These are phyloP conservation scores for Lachancea quebecensis DNA, from an alignment of 805 yeast genomes.

Conservation along the genomic window DNA sequence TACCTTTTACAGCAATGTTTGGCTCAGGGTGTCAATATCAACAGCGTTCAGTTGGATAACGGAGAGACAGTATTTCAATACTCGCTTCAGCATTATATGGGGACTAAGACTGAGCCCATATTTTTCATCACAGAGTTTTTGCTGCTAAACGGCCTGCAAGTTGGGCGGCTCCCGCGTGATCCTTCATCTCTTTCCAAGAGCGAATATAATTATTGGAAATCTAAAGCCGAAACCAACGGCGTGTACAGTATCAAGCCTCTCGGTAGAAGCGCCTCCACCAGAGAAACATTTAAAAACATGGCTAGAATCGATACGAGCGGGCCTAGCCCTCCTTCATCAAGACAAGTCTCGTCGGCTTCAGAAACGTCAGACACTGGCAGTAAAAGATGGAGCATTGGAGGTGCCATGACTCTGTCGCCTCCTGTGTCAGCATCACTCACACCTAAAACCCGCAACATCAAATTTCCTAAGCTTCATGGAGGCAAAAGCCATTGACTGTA, in stretches of 20 bases:
- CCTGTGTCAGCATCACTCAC: conserved; percentile 1
- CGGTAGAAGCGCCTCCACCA: conserved; percentile 3
- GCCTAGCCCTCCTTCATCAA: not conserved
- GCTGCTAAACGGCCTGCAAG: conserved; percentile 47
- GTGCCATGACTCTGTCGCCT: conserved; percentile 2
- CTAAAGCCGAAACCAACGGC: conserved; percentile 31
- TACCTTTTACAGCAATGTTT: conserved; percentile 18
- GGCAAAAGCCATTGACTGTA: conserved; percentile 1
- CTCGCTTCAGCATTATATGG: conserved; percentile 42
- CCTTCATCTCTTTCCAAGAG: conserved; percentile 35
- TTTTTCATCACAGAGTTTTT: conserved; percentile 52
- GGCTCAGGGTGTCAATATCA: conserved; percentile 18
- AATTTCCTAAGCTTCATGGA: conserved; percentile 6
- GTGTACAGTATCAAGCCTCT: conserved; percentile 1
- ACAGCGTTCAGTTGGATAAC: conserved; percentile 11
- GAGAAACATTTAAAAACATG: not conserved
- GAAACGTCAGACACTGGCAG: not conserved
- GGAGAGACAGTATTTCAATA: conserved; percentile 39
- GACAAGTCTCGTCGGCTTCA: conserved; percentile 1
- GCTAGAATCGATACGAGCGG: conserved; percentile 1
- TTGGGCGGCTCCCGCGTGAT: conserved; percentile 31
- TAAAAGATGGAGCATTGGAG: conserved; percentile 7
- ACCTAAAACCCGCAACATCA: conserved; percentile 1
- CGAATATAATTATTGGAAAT: conserved; percentile 52
- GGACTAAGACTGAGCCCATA: conserved; percentile 28